phyloP scores from a whole-genome alignment of 352 stramenopile genomes.

The Phytophthora pistaciae region DNA sequence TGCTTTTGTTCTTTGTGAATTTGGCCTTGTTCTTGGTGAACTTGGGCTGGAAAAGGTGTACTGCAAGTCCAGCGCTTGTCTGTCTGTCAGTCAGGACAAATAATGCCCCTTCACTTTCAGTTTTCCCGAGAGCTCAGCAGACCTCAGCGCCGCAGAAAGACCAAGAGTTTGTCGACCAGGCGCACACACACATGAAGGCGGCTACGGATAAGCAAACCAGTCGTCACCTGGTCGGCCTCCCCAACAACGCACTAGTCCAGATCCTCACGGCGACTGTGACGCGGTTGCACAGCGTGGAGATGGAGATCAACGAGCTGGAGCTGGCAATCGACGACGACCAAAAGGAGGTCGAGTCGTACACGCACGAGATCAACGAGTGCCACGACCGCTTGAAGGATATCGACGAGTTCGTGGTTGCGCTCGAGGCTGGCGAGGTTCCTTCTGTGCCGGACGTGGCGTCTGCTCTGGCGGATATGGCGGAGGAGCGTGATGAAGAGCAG shows the following conservation, averaged over 20 bases:
- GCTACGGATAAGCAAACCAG: slow-evolving; percentile 20
- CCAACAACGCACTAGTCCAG: slow-evolving; percentile 32
- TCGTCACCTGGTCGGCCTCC: slow-evolving; percentile 20
- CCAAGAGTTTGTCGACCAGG: too few species aligned
- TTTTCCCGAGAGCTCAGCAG: neutral
- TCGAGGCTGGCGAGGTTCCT: slow-evolving; percentile 19
- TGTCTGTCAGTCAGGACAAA: neutral
- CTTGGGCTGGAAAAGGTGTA: too few species aligned
- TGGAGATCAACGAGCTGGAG: slow-evolving; percentile 29
- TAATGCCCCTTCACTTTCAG: neutral
- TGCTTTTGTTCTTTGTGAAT: too few species aligned
- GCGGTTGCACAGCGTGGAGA: slow-evolving; percentile 32
- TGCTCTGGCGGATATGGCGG: slow-evolving; percentile 31
- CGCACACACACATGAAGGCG: slow-evolving; percentile 16
- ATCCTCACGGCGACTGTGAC: slow-evolving; percentile 31
- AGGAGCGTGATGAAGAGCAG: slow-evolving; percentile 37
- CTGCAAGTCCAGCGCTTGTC: neutral
- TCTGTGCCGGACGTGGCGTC: slow-evolving; percentile 16
- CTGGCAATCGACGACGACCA: slow-evolving; percentile 33
- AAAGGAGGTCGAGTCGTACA: slow-evolving; percentile 37
- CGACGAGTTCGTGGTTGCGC: slow-evolving; percentile 31
- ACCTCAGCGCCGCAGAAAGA: too few species aligned
- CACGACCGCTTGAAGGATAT: slow-evolving; percentile 31
- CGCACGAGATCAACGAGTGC: slow-evolving; percentile 34
- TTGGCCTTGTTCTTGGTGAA: too few species aligned